Conservation (phyloP, 495 filamentous ascomycete species). For the Aspergillus sclerotiicarbonarius region DNA sequence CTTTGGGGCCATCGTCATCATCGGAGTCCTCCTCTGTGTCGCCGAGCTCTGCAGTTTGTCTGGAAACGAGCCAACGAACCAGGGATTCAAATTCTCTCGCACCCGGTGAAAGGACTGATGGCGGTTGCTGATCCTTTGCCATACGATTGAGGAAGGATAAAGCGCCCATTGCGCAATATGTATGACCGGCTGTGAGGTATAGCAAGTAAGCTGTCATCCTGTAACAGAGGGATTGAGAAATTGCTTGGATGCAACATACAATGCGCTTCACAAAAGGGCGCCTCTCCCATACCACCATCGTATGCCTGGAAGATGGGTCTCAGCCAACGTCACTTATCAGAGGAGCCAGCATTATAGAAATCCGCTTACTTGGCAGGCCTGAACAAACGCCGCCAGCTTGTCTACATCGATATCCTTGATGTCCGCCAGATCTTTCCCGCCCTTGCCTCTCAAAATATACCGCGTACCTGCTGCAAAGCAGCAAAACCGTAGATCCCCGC, state of each 20-base stretch:
- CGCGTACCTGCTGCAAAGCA: constrained; percentile 78
- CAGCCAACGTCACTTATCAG: constrained; percentile 12
- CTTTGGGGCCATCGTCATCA: constrained; percentile 43
- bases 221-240: background rate
- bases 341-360: constrained; percentile 5
- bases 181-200: constrained; percentile 67
- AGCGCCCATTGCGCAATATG: constrained; percentile 78
- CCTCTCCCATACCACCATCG: constrained; percentile 85
- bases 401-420: constrained; percentile 75
- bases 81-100: constrained; percentile 42
- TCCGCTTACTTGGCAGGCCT: constrained; percentile 59
- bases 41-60: constrained; percentile 60
- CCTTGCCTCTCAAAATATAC: constrained; percentile 69
- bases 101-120: constrained; percentile 31
- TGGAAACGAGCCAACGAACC: constrained; percentile 64
- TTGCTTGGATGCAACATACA: constrained; percentile 50
- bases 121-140: constrained; percentile 16
- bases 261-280: constrained; percentile 80
- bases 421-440: constrained; percentile 49
- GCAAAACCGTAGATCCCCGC: constrained; percentile 81
- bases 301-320: constrained; percentile 56
- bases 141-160: constrained; percentile 64
- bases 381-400: constrained; percentile 66
- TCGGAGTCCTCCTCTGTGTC: constrained; percentile 52
- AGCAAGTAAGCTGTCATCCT: constrained; percentile 18